phyloP scores from a whole-genome alignment of 257 asterid genomes.

The Petrea volubilis region DNA sequence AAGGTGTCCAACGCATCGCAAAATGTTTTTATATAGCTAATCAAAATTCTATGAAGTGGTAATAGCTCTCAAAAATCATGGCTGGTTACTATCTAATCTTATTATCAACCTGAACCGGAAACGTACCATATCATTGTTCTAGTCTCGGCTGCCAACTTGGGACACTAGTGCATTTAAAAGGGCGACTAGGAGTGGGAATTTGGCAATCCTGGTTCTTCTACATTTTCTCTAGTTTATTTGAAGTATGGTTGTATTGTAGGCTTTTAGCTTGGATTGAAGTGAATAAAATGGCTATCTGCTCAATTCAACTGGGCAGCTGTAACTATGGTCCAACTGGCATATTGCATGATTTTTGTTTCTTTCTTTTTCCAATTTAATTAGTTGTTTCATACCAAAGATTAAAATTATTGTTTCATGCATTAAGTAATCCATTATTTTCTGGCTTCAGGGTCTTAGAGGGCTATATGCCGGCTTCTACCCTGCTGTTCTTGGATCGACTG shows the following conservation, averaged over 20 bases:
- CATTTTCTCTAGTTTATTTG: background rate
- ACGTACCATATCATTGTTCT: background rate
- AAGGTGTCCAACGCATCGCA: background rate
- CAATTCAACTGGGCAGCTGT: background rate
- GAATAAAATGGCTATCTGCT: background rate
- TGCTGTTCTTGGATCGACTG: conserved; percentile 96
- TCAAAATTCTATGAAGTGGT: background rate
- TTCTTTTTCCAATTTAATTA: conserved; percentile 16
- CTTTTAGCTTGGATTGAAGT: conserved; percentile 1
- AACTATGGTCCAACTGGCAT: background rate
- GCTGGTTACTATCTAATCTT: conserved; percentile 9
- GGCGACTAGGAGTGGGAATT: background rate
- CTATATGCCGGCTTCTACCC: conserved; percentile 93
- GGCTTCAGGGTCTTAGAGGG: conserved; percentile 87
- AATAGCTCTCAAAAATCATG: background rate
- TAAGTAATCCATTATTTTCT: conserved; percentile 12
- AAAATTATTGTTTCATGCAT: conserved; percentile 6
- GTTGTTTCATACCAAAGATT: conserved; percentile 1
- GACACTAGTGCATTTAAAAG: background rate
- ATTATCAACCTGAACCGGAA: background rate
- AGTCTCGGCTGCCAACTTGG: background rate
- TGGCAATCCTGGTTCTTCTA: background rate
- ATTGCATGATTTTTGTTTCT: conserved; percentile 1
- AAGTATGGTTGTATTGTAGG: background rate
- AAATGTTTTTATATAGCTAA: background rate